Conservation (phyloP, 805 yeast species). For the Suhomyces kilbournensis region DNA sequence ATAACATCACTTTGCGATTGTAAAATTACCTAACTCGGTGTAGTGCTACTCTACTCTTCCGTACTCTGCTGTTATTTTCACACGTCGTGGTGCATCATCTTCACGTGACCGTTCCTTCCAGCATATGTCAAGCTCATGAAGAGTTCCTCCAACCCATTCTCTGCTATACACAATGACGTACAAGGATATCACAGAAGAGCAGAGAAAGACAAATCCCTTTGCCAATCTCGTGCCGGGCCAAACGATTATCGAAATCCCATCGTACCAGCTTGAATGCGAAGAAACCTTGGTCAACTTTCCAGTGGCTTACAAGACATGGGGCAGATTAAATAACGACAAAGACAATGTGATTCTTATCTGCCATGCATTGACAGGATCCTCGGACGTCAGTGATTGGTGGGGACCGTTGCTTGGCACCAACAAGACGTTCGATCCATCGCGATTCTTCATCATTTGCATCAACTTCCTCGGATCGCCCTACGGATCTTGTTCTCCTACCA, state of each 20-base stretch:
- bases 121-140: neutral
- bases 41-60: neutral
- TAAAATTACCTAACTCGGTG: neutral
- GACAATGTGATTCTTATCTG: conserved; percentile 87
- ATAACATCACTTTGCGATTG: too few species aligned
- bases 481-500: conserved; percentile 90
- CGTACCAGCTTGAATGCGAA: conserved; percentile 76
- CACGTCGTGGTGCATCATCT: neutral
- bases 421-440: conserved; percentile 85
- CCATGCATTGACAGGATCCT: conserved; percentile 93
- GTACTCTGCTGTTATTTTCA: neutral
- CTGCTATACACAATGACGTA: conserved; percentile 12
- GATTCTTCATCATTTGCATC: conserved; percentile 81
- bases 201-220: conserved; percentile 60
- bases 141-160: neutral
- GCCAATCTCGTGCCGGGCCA: conserved; percentile 72
- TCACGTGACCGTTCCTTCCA: neutral
- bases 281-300: conserved; percentile 71
- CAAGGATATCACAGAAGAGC: conserved; percentile 42
- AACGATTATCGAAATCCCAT: conserved; percentile 73
- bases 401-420: conserved; percentile 87
- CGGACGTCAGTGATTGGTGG: conserved; percentile 99
- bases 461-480: conserved; percentile 96
- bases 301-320: conserved; percentile 96
- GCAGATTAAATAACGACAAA: conserved; percentile 63